Conservation (phyloP, 139 green algal genomes). For the Asterochloris sp. region DNA sequence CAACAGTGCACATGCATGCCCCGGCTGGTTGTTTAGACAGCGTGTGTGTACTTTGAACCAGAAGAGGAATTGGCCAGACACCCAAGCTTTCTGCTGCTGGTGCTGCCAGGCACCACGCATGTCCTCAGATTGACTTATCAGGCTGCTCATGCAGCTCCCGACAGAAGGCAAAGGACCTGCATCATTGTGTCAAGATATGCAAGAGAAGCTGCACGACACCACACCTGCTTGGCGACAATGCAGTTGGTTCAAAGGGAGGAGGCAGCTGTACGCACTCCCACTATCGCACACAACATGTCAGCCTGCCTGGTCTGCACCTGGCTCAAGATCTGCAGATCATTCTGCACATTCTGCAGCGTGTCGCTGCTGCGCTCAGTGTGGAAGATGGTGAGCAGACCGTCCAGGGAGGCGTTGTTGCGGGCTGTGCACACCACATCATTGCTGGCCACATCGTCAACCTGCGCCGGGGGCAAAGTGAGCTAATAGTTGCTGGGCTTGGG, state of each 20-base stretch:
- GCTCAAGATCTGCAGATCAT: slow-evolving; percentile 74
- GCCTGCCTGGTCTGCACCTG: slow-evolving; percentile 65
- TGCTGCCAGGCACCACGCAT: no score
- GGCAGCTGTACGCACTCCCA: neutral
- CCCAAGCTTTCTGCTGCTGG: no score
- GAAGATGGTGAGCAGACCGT: slow-evolving; percentile 91
- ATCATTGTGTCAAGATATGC: no score
- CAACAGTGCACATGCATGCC: neutral
- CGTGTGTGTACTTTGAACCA: no score
- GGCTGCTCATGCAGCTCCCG: no score
- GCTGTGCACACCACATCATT: slow-evolving; percentile 73
- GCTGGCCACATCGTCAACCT: slow-evolving; percentile 49
- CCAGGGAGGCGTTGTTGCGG: slow-evolving; percentile 67
- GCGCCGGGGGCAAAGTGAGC: neutral
- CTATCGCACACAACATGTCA: slow-evolving; percentile 18
- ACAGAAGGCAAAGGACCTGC: no score
- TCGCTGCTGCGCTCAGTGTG: slow-evolving; percentile 74
- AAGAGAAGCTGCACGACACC: no score
- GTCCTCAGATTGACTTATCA: no score
- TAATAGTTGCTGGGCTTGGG: no score
- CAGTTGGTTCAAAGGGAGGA: neutral
- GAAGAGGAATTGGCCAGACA: no score
- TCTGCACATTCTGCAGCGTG: slow-evolving; percentile 72
- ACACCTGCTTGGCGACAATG: no score
- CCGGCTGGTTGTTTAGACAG: no score